Conservation (phyloP, 2,329 filamentous ascomycete genomes). For the Aspergillus jensenii region DNA sequence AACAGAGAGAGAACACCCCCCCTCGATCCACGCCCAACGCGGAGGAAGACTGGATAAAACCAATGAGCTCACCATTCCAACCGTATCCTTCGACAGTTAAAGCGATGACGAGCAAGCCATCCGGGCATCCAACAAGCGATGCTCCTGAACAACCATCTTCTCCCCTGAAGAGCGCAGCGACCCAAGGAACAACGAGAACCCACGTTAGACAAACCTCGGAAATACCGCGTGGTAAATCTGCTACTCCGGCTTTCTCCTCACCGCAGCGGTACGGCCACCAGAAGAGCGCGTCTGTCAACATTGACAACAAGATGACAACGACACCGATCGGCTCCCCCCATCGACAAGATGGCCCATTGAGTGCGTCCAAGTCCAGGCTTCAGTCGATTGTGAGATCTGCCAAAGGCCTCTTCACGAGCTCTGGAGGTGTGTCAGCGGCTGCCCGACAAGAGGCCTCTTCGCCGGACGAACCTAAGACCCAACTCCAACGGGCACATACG, state of each 20-base stretch:
- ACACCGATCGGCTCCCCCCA: constrained; percentile 58
- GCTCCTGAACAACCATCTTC: constrained; percentile 12
- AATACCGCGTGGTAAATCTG: constrained; percentile 62
- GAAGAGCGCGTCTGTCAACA: constrained; percentile 62
- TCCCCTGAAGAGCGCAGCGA: constrained; percentile 9
- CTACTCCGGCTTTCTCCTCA: constrained; percentile 59
- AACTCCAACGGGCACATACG: constrained; percentile 28
- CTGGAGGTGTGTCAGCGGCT: constrained; percentile 58
- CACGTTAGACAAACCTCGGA: constrained; percentile 22
- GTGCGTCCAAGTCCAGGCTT: constrained; percentile 88
- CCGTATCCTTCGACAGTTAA: constrained; percentile 61
- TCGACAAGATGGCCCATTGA: constrained; percentile 74
- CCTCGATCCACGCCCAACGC: constrained; percentile 35
- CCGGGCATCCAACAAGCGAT: constrained; percentile 26
- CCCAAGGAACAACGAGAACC: constrained; percentile 16
- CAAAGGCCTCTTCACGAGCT: constrained; percentile 81
- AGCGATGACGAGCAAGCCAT: constrained; percentile 62
- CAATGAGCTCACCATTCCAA: constrained; percentile 46
- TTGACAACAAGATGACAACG: constrained; percentile 52
- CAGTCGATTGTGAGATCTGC: constrained; percentile 89
- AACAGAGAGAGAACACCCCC: constrained; percentile 20
- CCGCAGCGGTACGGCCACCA: constrained; percentile 52
- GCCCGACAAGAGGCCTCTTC: constrained; percentile 57
- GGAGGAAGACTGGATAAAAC: constrained; percentile 62
- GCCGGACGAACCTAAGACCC: constrained; percentile 35